Base-by-base conservation (phyloP, 140 eudicot genomes). In the Anethum foeniculum region DNA sequence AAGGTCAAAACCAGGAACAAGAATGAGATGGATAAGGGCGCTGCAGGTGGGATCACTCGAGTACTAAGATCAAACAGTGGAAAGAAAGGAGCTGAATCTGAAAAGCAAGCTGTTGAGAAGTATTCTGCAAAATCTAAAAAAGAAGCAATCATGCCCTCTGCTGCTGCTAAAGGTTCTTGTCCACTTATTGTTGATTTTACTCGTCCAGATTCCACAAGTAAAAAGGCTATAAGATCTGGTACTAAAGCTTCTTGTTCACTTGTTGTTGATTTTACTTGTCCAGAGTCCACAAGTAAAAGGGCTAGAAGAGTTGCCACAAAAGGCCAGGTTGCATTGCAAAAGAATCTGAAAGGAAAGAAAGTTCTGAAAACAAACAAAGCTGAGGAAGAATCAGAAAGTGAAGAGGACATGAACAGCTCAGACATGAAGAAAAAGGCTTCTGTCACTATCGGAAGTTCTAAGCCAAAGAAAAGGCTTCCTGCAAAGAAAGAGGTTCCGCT, bases 11-110 rank as follows among this genome's bases (percentile, higher is more conserved):
- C 32, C 21, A 9, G 48, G 39, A 49, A 49, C 16, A 44, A 52
- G 67, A 76, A 51, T 28, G 80, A 76, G 67, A 76, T 19, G 21
- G 80, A 76, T 25, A 76, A 76, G 80, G 48, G 65, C 30, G 67
- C 56, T 76, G 65, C 16, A 23, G 13, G 58, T 25, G 58, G 80
- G 8, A 13, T 5, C 21, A 75, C 58, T 11, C 77, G 77, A 12
- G 77, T 72, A 8, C 77, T 72, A 39, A n/a, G 77, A 76, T 48
- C 67, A 19, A 13, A 76, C 21, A 76, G 67, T 72, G 30, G 52
- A 27, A 76, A 54, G 80, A 76, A 49, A 76, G 47, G 67, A 30
- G 68, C 23, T 49, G 80, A 48, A 39, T 65, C 13, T 30, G 36
- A 9, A 27, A 73, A 43, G 77, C 28, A 73, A 39, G 48, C 49